A percentile compares a stretch with the other conserved stretches of the same genome.
These are phyloP conservation scores for Fusarium succisae DNA, from an alignment of 2,329 filamentous ascomycete species.

Conservation along the genomic window DNA sequence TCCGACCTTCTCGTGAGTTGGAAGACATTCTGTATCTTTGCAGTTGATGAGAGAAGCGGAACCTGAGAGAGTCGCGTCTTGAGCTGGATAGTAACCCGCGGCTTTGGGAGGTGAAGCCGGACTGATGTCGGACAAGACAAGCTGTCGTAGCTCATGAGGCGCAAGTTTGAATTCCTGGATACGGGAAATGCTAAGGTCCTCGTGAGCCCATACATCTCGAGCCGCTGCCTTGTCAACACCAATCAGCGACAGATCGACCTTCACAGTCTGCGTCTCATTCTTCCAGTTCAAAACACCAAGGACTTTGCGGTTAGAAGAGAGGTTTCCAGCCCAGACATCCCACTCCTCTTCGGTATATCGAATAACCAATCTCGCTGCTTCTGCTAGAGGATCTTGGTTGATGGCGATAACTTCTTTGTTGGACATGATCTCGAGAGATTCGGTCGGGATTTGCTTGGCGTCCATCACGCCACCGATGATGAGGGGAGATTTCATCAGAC, in stretches of 20 bases:
- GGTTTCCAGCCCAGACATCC: conserved; percentile 61
- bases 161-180: conserved; percentile 46
- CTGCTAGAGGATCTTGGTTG: conserved; percentile 64
- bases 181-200: conserved; percentile 47
- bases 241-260: conserved; percentile 52
- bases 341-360: conserved; percentile 59
- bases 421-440: conserved; percentile 54
- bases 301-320: conserved; percentile 55
- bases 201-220: conserved; percentile 53
- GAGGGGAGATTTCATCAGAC: conserved; percentile 60
- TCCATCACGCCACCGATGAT: conserved; percentile 57
- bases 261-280: conserved; percentile 53
- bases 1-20: conserved; percentile 54
- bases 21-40: conserved; percentile 51
- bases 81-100: conserved; percentile 52
- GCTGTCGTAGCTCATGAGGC: conserved; percentile 52
- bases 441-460: conserved; percentile 47
- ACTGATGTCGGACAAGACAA: conserved; percentile 50
- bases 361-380: conserved; percentile 60
- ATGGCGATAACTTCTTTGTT: conserved; percentile 66
- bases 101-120: conserved; percentile 34
- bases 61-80: conserved; percentile 49
- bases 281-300: conserved; percentile 61
- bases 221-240: conserved; percentile 52
- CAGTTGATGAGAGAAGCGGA: conserved; percentile 49